A percentile compares a stretch with the other conserved stretches of the same genome.
Evolutionary conservation across 257 asterid species (phyloP).

Genomic region (Anisodus acutangulus): DNA sequence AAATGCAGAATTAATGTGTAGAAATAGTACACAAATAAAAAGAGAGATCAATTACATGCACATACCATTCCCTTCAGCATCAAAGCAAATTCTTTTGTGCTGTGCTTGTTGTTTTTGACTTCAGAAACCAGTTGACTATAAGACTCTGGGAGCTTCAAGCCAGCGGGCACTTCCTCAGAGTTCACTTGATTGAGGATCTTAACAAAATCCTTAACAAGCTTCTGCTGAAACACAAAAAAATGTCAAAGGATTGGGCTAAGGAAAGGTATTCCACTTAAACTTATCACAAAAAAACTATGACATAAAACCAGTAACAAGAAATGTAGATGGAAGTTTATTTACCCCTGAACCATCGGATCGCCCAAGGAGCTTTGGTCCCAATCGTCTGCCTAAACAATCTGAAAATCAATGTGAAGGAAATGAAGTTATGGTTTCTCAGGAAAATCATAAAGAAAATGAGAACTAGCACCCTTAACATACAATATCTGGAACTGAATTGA

Average conservation of each 20-base stretch:
- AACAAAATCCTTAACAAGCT: conserved; percentile 83
- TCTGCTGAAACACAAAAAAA: conserved; percentile 58
- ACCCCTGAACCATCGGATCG: conserved; percentile 96
- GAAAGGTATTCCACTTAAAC: conserved; percentile 24
- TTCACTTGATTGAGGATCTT: conserved; percentile 92
- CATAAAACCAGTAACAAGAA: not conserved
- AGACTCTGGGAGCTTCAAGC: conserved; percentile 88
- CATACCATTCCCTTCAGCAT: conserved; percentile 97
- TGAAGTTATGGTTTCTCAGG: conserved; percentile 19
- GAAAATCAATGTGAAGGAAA: conserved; percentile 40
- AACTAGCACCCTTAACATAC: conserved; percentile 9
- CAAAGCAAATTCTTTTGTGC: conserved; percentile 84
- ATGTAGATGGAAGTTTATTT: conserved; percentile 37
- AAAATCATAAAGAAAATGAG: conserved; percentile 9
- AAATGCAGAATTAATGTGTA: not conserved
- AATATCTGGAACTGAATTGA: conserved; percentile 8
- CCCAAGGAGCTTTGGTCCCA: conserved; percentile 96
- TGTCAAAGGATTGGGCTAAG: conserved; percentile 21
- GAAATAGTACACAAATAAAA: conserved; percentile 20
- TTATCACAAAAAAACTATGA: not conserved
- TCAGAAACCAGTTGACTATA: conserved; percentile 90
- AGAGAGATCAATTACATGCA: conserved; percentile 9
- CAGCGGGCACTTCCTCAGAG: conserved; percentile 84
- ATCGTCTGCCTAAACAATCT: conserved; percentile 96
- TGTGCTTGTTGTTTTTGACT: conserved; percentile 76